Evolutionary conservation across 169 alveolate species (phyloP), one percentile per base, ranked within the genome.

Genomic region (Plasmodium ovale): DNA sequence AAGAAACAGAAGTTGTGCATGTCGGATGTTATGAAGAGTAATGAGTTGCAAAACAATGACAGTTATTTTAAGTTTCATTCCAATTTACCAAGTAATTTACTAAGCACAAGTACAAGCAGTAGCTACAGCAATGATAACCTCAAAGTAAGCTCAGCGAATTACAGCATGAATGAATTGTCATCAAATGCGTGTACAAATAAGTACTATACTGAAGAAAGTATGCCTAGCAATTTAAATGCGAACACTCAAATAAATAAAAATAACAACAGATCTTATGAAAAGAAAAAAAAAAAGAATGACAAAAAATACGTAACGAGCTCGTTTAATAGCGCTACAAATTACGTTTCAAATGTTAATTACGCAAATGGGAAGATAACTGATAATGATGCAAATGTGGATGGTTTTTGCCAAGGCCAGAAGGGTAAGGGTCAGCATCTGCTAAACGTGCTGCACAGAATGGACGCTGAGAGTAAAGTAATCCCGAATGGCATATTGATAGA

Each of bases 91-190:
- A 77, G 88, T 37, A 77, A 77, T 49, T 67, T 77, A 23, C 54
- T 77, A 37, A 77, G 88, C 31, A 77, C 88, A 51, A 77, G 88
- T 33, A 77, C 88, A 7, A 77, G 88, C 51, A 64, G 88, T 37
- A 62, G 88, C 51, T 77, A 60, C 47, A 60, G 59, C 65, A 77
- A 77, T 77, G 88, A 77, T 29, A 77, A 77, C 49, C 54, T 60
- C 6, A 77, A 62, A 67, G 39, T 35, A 0, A 77, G 47, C 39
- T 29, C 68, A 29, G 27, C 25, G 23, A 77, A 77, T 37, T 77
- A 44, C 65, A 62, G 71, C 7, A 44, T 77, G 12, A 60, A 62
- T 21, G 71, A 77, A 6, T 51, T 59, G 4, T 64, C 88, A 27
- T 77, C 88, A 9, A 77, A 77, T 47, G 33, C 88, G 16, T 59